Conservation (phyloP, 1,284 basidiomycete species). For the Pyrrhoderma lamaoense region DNA sequence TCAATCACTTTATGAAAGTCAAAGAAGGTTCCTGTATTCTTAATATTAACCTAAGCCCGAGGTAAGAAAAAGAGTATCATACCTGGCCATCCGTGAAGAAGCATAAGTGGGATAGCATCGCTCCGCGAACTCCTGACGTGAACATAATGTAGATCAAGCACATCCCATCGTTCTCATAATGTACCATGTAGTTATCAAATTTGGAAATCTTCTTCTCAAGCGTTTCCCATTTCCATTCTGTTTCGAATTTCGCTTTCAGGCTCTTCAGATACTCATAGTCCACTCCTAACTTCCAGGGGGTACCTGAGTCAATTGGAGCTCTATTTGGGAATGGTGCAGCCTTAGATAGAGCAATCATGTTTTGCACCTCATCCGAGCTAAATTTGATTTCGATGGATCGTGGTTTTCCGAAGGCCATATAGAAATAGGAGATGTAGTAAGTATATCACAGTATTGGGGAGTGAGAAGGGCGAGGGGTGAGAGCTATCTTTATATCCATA, state of each 20-base stretch:
- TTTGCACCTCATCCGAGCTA: background rate
- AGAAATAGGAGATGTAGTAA: too few species aligned
- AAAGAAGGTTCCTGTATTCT: slow-evolving; percentile 21
- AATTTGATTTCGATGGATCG: slow-evolving; percentile 3
- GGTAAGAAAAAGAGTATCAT: background rate
- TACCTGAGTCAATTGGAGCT: slow-evolving; percentile 13
- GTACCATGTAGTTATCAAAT: slow-evolving; percentile 18
- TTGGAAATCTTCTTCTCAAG: slow-evolving; percentile 16
- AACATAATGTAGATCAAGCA: slow-evolving; percentile 21
- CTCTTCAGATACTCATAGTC: slow-evolving; percentile 17
- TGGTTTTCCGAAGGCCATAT: slow-evolving; percentile 10
- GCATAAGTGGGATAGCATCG: slow-evolving; percentile 22
- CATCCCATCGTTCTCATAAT: slow-evolving; percentile 9
- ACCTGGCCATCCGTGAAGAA: slow-evolving; percentile 25
- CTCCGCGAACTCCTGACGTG: slow-evolving; percentile 20
- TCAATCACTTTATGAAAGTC: slow-evolving; percentile 25
- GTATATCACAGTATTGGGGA: too few species aligned
- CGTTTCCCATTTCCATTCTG: slow-evolving; percentile 14
- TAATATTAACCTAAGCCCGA: background rate
- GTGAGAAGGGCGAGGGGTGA: too few species aligned
- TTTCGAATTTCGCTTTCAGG: slow-evolving; percentile 17
- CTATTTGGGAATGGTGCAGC: slow-evolving; percentile 9
- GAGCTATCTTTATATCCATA: too few species aligned
- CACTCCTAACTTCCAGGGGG: slow-evolving; percentile 19
- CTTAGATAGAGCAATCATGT: slow-evolving; percentile 10